Evolutionary conservation across 805 yeast genomes (phyloP).

Genomic region (Hanseniaspora thailandica): DNA sequence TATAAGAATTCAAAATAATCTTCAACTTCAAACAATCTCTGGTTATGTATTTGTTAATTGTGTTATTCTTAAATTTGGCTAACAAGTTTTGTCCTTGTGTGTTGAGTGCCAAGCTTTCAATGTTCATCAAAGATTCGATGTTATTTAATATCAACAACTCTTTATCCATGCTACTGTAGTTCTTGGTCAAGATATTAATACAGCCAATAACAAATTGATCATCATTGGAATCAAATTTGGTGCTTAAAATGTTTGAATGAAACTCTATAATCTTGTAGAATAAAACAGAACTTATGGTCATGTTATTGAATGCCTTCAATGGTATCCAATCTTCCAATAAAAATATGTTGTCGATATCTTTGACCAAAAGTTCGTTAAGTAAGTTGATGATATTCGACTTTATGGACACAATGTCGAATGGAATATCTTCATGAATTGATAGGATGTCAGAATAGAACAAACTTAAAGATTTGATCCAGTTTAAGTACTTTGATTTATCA

Average conservation of each 20-base stretch:
- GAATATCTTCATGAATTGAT: not conserved
- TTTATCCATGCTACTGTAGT: not conserved
- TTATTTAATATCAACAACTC: conserved; percentile 4
- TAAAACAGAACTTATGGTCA: conserved; percentile 1
- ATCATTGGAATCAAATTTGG: not conserved
- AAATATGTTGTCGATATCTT: not conserved
- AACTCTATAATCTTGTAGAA: conserved; percentile 2
- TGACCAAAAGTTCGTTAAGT: conserved; percentile 5
- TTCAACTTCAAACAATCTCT: conserved; percentile 10
- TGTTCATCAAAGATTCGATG: not conserved
- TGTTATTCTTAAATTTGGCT: not conserved
- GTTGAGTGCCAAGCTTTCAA: not conserved
- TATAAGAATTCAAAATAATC: not conserved
- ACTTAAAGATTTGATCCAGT: conserved; percentile 4
- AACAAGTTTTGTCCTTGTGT: not conserved
- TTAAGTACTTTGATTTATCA: not conserved
- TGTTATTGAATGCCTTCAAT: not conserved
- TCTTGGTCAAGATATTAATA: not conserved
- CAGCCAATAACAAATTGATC: not conserved
- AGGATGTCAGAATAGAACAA: not conserved
- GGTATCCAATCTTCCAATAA: conserved; percentile 8
- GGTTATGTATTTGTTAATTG: not conserved
- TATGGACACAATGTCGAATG: not conserved
- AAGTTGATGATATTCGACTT: not conserved
- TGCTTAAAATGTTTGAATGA: not conserved